Conservation (phyloP, 441 rosid genomes). For the Pelargonium citronellum region DNA sequence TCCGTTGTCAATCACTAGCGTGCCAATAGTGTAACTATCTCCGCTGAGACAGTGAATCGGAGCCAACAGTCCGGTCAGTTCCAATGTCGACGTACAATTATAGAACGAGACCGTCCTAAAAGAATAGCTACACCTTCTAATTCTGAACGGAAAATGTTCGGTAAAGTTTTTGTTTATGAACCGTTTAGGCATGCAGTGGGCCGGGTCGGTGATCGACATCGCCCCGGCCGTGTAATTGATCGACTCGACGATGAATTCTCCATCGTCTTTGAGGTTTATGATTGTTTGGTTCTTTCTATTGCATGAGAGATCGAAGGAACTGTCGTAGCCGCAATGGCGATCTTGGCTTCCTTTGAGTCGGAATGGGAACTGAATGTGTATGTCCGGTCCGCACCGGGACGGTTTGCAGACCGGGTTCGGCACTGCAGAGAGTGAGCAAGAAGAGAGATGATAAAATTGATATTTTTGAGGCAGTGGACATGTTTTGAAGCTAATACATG, state of each 20-base stretch:
- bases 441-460: too few species aligned
- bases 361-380: slow-evolving; percentile 20
- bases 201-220: background rate
- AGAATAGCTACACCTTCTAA: background rate
- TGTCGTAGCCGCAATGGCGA: slow-evolving; percentile 14
- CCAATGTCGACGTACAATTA: background rate
- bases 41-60: background rate
- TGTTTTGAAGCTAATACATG: too few species aligned
- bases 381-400: background rate
- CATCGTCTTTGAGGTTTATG: background rate
- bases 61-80: background rate
- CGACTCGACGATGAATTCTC: background rate
- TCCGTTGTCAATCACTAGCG: background rate
- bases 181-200: background rate
- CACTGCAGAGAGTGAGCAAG: too few species aligned
- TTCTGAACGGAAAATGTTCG: background rate
- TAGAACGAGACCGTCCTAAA: background rate
- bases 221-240: background rate
- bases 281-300: background rate
- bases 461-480: too few species aligned
- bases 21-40: background rate
- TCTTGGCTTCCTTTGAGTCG: slow-evolving; percentile 8
- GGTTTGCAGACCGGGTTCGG: background rate
- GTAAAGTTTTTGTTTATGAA: background rate
- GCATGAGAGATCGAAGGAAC: slow-evolving; percentile 19